These are phyloP conservation scores for Trypanosomatidae sp. DNA, from an alignment of 208 protist species.

Conservation along the genomic window DNA sequence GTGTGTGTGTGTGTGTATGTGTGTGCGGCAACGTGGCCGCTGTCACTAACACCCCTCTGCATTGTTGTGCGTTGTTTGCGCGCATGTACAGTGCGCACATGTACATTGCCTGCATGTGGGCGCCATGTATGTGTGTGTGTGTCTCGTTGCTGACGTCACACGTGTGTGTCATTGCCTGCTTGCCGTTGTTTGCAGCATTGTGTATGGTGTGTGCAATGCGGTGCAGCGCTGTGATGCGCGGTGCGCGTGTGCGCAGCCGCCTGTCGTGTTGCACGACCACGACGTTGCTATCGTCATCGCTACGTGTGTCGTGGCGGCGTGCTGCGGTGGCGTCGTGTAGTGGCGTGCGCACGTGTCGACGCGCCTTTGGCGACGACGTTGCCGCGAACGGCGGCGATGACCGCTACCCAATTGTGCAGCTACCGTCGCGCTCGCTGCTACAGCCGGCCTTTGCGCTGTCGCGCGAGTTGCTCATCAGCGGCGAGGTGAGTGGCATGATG, in stretches of 20 bases:
- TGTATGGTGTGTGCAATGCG: neutral
- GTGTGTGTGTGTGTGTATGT: slow-evolving; percentile 2
- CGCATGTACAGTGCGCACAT: too few relatives aligned
- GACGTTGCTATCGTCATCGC: too few relatives aligned
- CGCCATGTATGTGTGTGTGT: too few relatives aligned
- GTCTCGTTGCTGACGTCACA: neutral
- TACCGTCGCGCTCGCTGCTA: slow-evolving; percentile 74
- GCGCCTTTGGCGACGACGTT: too few relatives aligned
- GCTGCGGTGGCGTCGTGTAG: too few relatives aligned
- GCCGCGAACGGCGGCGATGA: neutral
- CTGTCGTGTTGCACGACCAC: neutral
- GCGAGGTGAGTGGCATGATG: slow-evolving; percentile 60
- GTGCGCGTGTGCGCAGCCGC: neutral
- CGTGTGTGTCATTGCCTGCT: neutral
- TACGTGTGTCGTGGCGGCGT: too few relatives aligned
- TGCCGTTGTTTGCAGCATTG: neutral
- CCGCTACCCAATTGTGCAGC: slow-evolving; percentile 71
- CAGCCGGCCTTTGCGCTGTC: slow-evolving; percentile 43
- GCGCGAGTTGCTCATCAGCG: slow-evolving; percentile 9
- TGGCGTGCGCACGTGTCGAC: too few relatives aligned
- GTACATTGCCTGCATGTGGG: too few relatives aligned
- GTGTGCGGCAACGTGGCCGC: too few relatives aligned
- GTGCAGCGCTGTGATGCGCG: neutral
- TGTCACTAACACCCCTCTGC: too few relatives aligned
- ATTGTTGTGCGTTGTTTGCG: too few relatives aligned